phyloP scores from a whole-genome alignment of 148 eudicot genomes.

The Oxyria digyna region DNA sequence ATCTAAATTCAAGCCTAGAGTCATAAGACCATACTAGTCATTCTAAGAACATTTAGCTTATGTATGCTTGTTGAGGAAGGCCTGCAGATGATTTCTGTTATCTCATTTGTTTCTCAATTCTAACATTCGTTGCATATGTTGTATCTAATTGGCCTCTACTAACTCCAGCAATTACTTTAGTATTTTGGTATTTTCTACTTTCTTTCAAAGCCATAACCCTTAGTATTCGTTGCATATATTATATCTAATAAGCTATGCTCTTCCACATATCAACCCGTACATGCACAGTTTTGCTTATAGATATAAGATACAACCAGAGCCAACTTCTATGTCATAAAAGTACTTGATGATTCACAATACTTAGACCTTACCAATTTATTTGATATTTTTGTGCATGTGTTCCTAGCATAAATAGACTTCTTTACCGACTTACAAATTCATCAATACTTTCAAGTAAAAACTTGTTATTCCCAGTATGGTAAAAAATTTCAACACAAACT shows the following conservation, averaged over 20 bases:
- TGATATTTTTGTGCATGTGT: constrained; percentile 60
- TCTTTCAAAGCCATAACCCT: not conserved
- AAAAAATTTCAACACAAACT: too few relatives aligned
- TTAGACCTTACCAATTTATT: constrained; percentile 62
- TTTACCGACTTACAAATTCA: too few relatives aligned
- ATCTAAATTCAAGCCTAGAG: not conserved
- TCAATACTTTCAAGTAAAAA: too few relatives aligned
- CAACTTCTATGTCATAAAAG: not conserved
- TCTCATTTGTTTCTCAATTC: not conserved
- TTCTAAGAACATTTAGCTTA: too few relatives aligned
- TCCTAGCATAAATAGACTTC: constrained; percentile 80
- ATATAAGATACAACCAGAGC: not conserved
- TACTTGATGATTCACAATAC: not conserved
- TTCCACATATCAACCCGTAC: not conserved
- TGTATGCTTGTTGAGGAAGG: not conserved
- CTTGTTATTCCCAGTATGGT: too few relatives aligned
- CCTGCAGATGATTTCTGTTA: not conserved
- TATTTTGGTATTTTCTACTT: not conserved
- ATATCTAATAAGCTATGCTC: not conserved
- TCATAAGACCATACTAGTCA: too few relatives aligned
- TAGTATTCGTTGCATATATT: not conserved
- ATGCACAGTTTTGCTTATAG: not conserved
- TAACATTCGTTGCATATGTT: not conserved
- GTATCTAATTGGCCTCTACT: not conserved
- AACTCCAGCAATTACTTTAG: not conserved